phyloP scores from a whole-genome alignment of 2,329 filamentous ascomycete genomes.

The Monilinia fructicola region DNA sequence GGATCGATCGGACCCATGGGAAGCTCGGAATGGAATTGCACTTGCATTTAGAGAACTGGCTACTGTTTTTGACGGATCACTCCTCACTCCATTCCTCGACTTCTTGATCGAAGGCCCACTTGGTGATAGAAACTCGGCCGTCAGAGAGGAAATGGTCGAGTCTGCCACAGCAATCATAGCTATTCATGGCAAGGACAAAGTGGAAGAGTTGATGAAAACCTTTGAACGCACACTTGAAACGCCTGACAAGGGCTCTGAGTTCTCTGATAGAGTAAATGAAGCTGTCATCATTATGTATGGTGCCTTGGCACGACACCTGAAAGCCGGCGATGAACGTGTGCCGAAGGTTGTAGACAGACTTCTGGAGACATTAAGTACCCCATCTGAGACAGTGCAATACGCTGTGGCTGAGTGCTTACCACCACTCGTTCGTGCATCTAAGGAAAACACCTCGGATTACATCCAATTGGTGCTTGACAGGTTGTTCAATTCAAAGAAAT shows the following conservation, averaged over 20 bases:
- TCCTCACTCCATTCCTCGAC: conserved; percentile 74
- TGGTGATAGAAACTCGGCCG: conserved; percentile 74
- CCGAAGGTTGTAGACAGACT: conserved; percentile 85
- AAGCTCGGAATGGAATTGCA: conserved; percentile 84
- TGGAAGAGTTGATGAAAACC: conserved; percentile 88
- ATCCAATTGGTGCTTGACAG: conserved; percentile 77
- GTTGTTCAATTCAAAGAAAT: conserved; percentile 84
- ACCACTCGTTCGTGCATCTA: conserved; percentile 80
- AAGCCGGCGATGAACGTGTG: conserved; percentile 80
- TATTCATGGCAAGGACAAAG: conserved; percentile 73
- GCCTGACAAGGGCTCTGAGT: conserved; percentile 76
- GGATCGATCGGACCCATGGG: conserved; percentile 87
- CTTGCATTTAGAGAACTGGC: conserved; percentile 83
- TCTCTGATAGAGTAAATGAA: conserved; percentile 88
- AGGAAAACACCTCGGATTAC: conserved; percentile 75
- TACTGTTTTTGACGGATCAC: conserved; percentile 62
- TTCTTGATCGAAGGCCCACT: conserved; percentile 89
- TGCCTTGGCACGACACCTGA: conserved; percentile 83
- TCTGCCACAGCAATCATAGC: conserved; percentile 81
- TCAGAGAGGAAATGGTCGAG: conserved; percentile 88
- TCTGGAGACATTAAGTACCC: conserved; percentile 83
- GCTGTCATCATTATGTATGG: conserved; percentile 98
- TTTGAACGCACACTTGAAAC: conserved; percentile 87
- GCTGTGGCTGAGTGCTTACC: conserved; percentile 93
- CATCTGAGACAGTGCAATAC: conserved; percentile 95